phyloP scores from a whole-genome alignment of 805 yeast species.

The Metschnikowia gelsemii region DNA sequence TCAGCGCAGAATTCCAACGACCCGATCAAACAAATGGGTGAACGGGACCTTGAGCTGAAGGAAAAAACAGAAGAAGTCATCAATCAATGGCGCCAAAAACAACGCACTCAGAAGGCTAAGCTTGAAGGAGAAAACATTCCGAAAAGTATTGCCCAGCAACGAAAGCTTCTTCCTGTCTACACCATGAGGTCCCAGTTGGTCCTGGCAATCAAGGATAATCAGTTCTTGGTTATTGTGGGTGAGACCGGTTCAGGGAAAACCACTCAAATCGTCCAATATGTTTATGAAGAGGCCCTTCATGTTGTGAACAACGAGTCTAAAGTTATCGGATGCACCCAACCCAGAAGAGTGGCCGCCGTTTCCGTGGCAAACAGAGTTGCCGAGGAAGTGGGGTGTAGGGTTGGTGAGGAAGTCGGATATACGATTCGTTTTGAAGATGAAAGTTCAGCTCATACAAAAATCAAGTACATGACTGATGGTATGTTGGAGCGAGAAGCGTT shows the following conservation, averaged over 20 bases:
- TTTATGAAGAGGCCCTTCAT: constrained; percentile 61
- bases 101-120: constrained; percentile 11
- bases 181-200: constrained; percentile 59
- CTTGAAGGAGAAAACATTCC: constrained; percentile 4
- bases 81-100: constrained; percentile 19
- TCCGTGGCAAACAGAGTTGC: constrained; percentile 84
- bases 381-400: constrained; percentile 62
- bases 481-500: constrained; percentile 88
- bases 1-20: constrained; percentile 10
- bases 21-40: constrained; percentile 11
- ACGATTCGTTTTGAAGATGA: constrained; percentile 82
- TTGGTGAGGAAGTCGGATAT: constrained; percentile 83
- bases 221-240: constrained; percentile 81
- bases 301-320: constrained; percentile 21
- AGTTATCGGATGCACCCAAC: constrained; percentile 70
- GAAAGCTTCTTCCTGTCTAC: constrained; percentile 70
- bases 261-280: constrained; percentile 43
- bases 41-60: constrained; percentile 10
- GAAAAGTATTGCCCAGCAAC: constrained; percentile 30
- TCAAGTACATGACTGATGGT: constrained; percentile 97
- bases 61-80: constrained; percentile 16
- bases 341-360: constrained; percentile 79
- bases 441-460: constrained; percentile 53
- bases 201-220: constrained; percentile 66
- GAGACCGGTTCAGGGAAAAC: constrained; percentile 74